phyloP scores from a whole-genome alignment of 2,329 filamentous ascomycete genomes.

The Stachybotrys chlorohalonatus region DNA sequence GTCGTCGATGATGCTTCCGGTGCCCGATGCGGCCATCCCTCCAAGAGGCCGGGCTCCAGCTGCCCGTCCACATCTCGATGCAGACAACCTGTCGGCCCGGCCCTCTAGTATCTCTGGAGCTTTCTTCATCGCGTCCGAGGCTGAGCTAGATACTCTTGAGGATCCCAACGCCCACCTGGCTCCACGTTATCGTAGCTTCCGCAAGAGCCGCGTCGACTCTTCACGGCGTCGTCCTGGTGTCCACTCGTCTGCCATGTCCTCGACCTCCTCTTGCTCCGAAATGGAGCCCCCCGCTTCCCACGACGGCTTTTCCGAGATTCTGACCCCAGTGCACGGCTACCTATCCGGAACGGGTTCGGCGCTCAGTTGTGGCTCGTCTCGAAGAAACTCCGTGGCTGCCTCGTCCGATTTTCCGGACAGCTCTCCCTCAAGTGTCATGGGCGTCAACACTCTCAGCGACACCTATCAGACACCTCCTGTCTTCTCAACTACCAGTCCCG shows the following conservation, averaged over 20 bases:
- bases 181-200: neutral
- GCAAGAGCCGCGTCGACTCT: neutral
- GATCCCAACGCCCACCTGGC: slow-evolving; percentile 5
- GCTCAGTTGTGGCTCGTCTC: slow-evolving; percentile 42
- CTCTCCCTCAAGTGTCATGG: slow-evolving; percentile 10
- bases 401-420: slow-evolving; percentile 26
- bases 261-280: slow-evolving; percentile 3
- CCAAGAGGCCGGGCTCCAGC: slow-evolving; percentile 7
- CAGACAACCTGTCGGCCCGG: slow-evolving; percentile 10
- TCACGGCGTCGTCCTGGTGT: neutral
- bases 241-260: neutral
- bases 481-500: slow-evolving; percentile 7
- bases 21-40: slow-evolving; percentile 11
- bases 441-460: slow-evolving; percentile 2
- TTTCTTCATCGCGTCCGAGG: slow-evolving; percentile 27
- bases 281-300: slow-evolving; percentile 9
- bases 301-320: slow-evolving; percentile 12
- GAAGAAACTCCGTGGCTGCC: slow-evolving; percentile 38
- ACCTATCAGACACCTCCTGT: neutral
- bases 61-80: slow-evolving; percentile 4
- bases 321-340: slow-evolving; percentile 16
- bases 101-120: slow-evolving; percentile 15
- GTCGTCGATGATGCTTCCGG: slow-evolving; percentile 14
- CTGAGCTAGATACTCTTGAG: slow-evolving; percentile 16
- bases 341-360: slow-evolving; percentile 18